Evolutionary conservation across 768 basidiomycete species (phyloP).

Genomic region (Kwoniella sp.): DNA sequence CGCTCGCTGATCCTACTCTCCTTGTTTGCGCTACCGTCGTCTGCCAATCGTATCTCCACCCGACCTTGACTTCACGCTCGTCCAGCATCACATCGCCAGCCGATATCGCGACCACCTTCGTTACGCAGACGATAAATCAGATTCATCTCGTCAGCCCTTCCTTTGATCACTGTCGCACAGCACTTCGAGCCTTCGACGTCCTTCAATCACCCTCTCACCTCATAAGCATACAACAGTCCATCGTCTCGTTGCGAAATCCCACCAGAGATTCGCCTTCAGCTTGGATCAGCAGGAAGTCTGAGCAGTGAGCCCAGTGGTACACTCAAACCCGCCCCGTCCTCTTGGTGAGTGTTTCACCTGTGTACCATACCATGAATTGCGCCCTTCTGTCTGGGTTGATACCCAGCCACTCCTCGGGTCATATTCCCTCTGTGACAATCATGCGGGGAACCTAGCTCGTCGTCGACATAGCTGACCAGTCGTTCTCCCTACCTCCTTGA

Average conservation of each 20-base stretch:
- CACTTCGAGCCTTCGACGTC: background rate
- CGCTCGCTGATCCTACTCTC: background rate
- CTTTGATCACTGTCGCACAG: background rate
- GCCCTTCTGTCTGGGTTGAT: background rate
- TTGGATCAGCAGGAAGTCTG: background rate
- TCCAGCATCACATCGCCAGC: background rate
- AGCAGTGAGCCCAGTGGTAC: constrained; percentile 8
- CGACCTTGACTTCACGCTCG: too few relatives aligned
- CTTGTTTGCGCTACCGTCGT: too few relatives aligned
- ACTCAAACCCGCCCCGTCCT: constrained; percentile 6
- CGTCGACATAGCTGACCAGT: too few relatives aligned
- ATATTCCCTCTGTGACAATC: too few relatives aligned
- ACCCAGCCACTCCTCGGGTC: constrained; percentile 2
- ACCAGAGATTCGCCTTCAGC: background rate
- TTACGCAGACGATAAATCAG: too few relatives aligned
- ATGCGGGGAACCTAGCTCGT: too few relatives aligned
- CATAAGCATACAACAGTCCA: background rate
- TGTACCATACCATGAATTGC: constrained; percentile 5
- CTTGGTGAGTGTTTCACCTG: constrained; percentile 13
- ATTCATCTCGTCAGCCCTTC: background rate
- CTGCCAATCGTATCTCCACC: too few relatives aligned
- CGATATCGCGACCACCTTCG: background rate
- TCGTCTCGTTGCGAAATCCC: background rate
- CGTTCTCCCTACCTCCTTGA: too few relatives aligned
- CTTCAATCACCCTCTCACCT: too few relatives aligned